Base-by-base conservation (phyloP, 805 yeast genomes). In the Lachancea fermentati region DNA sequence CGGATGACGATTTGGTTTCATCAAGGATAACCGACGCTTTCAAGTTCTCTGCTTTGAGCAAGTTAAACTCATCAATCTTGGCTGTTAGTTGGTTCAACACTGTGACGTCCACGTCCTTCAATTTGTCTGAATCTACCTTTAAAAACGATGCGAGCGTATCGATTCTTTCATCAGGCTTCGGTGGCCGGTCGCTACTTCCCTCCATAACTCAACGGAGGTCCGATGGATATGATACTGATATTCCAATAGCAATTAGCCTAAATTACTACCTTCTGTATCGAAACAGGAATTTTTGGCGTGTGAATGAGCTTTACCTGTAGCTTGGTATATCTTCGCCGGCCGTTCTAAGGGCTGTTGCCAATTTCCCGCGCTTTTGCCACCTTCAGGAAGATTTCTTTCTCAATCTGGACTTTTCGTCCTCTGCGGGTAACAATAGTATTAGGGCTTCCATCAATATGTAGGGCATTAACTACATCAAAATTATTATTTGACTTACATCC, bases 1-100 rank as follows among this genome's bases (percentile, higher is more conserved):
- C 42, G 1, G 57, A 51, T 1, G 66, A 43, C 29, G 65, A 69
- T 15, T 63, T 62, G 13, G 58, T 46, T 39, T 69, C 73, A 39
- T 72, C 75, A 13, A 65, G 52, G n/a, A 62, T 60, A 9, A 71
- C 61, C 41, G 64, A 67, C 19, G 66, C 30, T 2, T 63, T 50
- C 34, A 66, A 41, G 35, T 63, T 65, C 33, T 63, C 65, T 1
- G 75, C 66, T 41, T 62, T 59, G 30, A 71, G 36, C 7, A 56
- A 55, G 24, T 67, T 60, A 32, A 64, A 55, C 34, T 68, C 69
- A 4, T 51, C 48, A 13, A 67, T 44, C 36, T 59, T 65, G 2
- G 43, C 43, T 19, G 56, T 51, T 4, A 72, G 41, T 26, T 59
- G 56, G 2, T 33, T 38, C 13, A 68, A 41, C 1, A 63, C 36